A percentile compares a stretch with the other conserved stretches of the same genome.
These are phyloP conservation scores for Malassezia restricta DNA, from an alignment of 1,284 basidiomycete genomes.

Conservation along the genomic window DNA sequence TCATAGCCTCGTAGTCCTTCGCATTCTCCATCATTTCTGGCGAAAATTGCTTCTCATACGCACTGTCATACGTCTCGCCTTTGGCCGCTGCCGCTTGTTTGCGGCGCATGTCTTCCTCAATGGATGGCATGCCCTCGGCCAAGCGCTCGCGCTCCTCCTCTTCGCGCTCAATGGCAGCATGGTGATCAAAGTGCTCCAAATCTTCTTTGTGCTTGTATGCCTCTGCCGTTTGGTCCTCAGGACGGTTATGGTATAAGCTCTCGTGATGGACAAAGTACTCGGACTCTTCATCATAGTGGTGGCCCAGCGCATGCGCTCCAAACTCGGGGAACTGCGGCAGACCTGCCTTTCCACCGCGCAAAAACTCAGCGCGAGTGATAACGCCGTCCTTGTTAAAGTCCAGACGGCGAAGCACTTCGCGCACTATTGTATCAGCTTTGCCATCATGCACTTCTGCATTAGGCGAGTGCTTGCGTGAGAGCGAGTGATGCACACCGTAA, in stretches of 20 bases:
- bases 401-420: constrained; percentile 60
- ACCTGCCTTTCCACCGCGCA: constrained; percentile 60
- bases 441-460: constrained; percentile 64
- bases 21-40: constrained; percentile 27
- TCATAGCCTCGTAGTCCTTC: constrained; percentile 25
- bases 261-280: constrained; percentile 46
- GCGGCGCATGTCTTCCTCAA: constrained; percentile 37
- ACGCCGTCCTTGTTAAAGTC: constrained; percentile 70
- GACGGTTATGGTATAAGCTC: constrained; percentile 84
- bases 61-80: constrained; percentile 34
- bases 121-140: constrained; percentile 61
- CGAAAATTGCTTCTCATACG: constrained; percentile 37
- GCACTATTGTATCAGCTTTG: constrained; percentile 71
- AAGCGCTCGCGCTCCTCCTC: constrained; percentile 72
- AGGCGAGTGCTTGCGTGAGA: constrained; percentile 72
- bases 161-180: constrained; percentile 70
- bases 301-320: constrained; percentile 59
- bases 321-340: constrained; percentile 62
- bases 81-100: constrained; percentile 24
- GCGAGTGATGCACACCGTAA: constrained; percentile 81
- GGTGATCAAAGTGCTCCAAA: constrained; percentile 69
- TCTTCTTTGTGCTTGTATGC: constrained; percentile 72
- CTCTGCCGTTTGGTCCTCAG: constrained; percentile 91
- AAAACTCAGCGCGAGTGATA: constrained; percentile 68
- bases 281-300: constrained; percentile 59